phyloP scores from a whole-genome alignment of 306 rosid species.

The Cotoneaster glaucophyllus region DNA sequence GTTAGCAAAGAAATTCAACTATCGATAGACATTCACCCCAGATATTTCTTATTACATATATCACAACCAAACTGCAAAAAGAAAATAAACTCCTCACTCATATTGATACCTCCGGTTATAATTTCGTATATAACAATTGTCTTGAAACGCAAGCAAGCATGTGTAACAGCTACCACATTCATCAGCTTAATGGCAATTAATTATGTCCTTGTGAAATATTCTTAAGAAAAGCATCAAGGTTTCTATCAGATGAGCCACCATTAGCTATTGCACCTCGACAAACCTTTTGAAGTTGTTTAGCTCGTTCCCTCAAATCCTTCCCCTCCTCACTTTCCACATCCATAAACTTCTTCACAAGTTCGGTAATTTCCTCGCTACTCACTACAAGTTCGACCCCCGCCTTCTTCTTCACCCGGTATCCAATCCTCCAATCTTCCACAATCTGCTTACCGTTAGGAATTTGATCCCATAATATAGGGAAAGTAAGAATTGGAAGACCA shows the following conservation, averaged over 20 bases:
- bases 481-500: constrained; percentile 36
- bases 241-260: constrained; percentile 32
- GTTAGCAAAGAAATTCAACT: too few relatives aligned
- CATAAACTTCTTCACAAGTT: constrained; percentile 23
- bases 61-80: too few relatives aligned
- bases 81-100: too few relatives aligned
- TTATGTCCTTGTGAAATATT: neutral
- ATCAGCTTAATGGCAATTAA: too few relatives aligned
- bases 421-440: constrained; percentile 40
- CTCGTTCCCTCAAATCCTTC: constrained; percentile 16
- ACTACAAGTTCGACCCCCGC: neutral
- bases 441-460: constrained; percentile 29
- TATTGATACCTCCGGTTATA: too few relatives aligned
- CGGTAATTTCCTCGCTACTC: constrained; percentile 22
- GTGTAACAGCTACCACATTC: too few relatives aligned
- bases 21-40: too few relatives aligned
- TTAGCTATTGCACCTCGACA: constrained; percentile 19
- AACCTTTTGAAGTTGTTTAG: constrained; percentile 6
- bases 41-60: too few relatives aligned
- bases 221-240: constrained; percentile 25
- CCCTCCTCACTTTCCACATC: constrained; percentile 9
- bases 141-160: too few relatives aligned
- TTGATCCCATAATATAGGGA: constrained; percentile 37
- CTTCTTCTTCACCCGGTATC: constrained; percentile 27
- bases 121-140: too few relatives aligned